phyloP scores from a whole-genome alignment of 2,329 filamentous ascomycete species.

The Neonectria punicea region DNA sequence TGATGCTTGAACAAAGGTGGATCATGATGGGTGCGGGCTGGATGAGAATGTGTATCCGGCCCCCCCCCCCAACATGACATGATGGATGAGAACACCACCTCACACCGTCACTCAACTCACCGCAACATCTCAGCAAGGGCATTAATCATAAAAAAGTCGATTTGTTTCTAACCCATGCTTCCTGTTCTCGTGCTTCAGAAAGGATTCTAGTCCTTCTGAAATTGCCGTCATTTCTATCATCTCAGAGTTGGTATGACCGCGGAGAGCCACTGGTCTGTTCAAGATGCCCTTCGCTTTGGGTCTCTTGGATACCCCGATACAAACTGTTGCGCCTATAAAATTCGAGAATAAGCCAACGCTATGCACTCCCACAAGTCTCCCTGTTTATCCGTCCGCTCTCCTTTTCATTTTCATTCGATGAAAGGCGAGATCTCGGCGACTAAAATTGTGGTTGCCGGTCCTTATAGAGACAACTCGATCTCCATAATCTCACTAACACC shows the following conservation, averaged over 20 bases:
- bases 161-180: constrained; percentile 16
- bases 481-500: constrained; percentile 73
- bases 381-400: constrained; percentile 9
- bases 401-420: neutral
- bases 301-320: constrained; percentile 18
- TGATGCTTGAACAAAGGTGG: neutral
- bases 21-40: neutral
- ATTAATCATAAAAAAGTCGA: neutral
- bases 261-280: constrained; percentile 9
- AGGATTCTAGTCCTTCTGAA: constrained; percentile 1
- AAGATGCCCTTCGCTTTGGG: constrained; percentile 12
- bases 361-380: constrained; percentile 20
- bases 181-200: constrained; percentile 6
- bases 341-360: constrained; percentile 20
- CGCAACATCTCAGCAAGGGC: neutral
- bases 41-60: neutral
- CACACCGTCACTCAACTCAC: neutral
- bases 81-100: neutral
- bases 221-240: constrained; percentile 16
- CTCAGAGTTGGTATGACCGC: constrained; percentile 1
- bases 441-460: neutral
- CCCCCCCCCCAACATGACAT: neutral
- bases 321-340: constrained; percentile 14
- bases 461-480: constrained; percentile 65
- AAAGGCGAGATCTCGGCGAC: neutral